These are phyloP conservation scores for Colletotrichum sp. DNA, from an alignment of 2,329 filamentous ascomycete genomes.

Conservation along the genomic window DNA sequence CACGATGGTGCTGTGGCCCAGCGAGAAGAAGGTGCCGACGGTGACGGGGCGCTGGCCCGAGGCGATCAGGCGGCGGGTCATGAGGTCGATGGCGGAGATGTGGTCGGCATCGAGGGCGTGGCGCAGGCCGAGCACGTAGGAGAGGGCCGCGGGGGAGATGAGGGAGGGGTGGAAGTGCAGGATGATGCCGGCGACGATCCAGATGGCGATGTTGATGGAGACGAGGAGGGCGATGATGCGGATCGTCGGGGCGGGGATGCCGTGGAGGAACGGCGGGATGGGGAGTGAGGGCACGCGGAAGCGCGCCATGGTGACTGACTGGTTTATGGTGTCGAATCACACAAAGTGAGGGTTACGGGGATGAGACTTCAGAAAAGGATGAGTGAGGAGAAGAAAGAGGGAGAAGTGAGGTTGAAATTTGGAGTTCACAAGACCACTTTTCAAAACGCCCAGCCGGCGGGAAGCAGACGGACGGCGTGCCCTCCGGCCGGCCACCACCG, in stretches of 20 bases:
- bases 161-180: conserved; percentile 63
- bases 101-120: conserved; percentile 99
- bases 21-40: conserved; percentile 92
- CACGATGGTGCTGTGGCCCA: conserved; percentile 94
- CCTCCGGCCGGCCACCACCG: not conserved
- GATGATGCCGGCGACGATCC: conserved; percentile 58
- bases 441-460: not conserved
- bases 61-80: conserved; percentile 88
- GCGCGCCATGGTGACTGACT: conserved; percentile 8
- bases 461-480: not conserved
- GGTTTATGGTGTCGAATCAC: not conserved
- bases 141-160: conserved; percentile 80
- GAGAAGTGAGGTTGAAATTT: not conserved
- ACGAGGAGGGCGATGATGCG: conserved; percentile 57
- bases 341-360: accelerated
- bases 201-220: conserved; percentile 57
- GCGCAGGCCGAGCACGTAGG: conserved; percentile 87
- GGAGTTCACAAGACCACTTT: not conserved
- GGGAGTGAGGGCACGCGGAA: conserved; percentile 21
- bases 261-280: conserved; percentile 31
- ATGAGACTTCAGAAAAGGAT: not conserved
- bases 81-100: conserved; percentile 84
- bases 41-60: conserved; percentile 86
- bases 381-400: not conserved
- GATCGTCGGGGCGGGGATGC: conserved; percentile 38